These are phyloP conservation scores for Oligophagozyma castellii DNA, from an alignment of 1,139 yeast genomes.

Conservation along the genomic window DNA sequence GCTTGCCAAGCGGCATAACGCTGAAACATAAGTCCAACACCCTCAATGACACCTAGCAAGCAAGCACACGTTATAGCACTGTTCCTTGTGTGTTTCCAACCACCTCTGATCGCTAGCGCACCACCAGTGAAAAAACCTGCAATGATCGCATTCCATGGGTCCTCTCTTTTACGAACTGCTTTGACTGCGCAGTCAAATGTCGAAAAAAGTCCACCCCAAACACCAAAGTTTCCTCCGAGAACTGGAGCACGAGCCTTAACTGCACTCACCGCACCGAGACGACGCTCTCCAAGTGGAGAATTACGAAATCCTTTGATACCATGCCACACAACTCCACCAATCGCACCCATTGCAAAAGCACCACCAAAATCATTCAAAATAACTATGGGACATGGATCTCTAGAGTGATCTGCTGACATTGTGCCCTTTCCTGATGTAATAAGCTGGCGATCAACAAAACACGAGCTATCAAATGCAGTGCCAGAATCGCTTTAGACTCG, in stretches of 20 bases:
- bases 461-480: not conserved
- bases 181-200: constrained; percentile 93
- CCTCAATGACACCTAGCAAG: constrained; percentile 91
- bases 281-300: constrained; percentile 92
- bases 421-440: constrained; percentile 1
- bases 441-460: not conserved
- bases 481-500: too few relatives aligned
- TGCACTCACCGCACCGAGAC: constrained; percentile 79
- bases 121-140: constrained; percentile 99
- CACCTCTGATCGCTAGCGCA: constrained; percentile 94
- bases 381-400: constrained; percentile 98
- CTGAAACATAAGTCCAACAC: constrained; percentile 94
- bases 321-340: constrained; percentile 98
- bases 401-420: constrained; percentile 91
- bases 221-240: constrained; percentile 97
- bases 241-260: constrained; percentile 96
- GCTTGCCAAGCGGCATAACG: constrained; percentile 77
- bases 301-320: constrained; percentile 97
- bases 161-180: constrained; percentile 93
- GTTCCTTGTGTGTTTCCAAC: constrained; percentile 93
- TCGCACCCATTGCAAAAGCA: constrained; percentile 96
- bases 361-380: constrained; percentile 96
- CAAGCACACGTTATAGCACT: constrained; percentile 97
- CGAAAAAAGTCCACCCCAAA: constrained; percentile 98
- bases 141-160: constrained; percentile 94